These are phyloP conservation scores for Fusarium mangiferae DNA, from an alignment of 2,329 filamentous ascomycete species.

Conservation along the genomic window DNA sequence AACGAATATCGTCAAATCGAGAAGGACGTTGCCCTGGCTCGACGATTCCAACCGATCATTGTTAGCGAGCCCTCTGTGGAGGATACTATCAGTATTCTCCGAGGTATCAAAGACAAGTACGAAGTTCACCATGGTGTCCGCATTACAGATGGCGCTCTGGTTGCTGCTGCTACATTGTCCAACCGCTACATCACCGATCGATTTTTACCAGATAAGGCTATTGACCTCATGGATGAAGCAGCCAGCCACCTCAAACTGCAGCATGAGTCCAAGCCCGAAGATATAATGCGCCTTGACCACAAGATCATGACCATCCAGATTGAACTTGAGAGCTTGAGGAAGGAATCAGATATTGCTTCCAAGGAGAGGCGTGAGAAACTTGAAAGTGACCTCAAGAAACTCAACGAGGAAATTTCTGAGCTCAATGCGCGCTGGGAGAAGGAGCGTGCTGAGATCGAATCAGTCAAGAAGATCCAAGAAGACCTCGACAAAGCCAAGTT, in stretches of 20 bases:
- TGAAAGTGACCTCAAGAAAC: conserved; percentile 77
- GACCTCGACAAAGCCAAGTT: conserved; percentile 87
- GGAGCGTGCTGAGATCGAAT: conserved; percentile 85
- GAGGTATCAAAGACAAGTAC: conserved; percentile 97
- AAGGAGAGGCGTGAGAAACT: conserved; percentile 88
- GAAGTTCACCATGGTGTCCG: conserved; percentile 97
- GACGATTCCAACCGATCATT: conserved; percentile 92
- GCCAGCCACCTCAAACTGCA: conserved; percentile 90
- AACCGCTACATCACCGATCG: conserved; percentile 98
- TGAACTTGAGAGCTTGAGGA: conserved; percentile 91
- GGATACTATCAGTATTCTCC: conserved; percentile 93
- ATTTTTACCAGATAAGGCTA: conserved; percentile 96
- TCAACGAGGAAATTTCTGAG: conserved; percentile 79
- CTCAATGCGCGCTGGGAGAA: conserved; percentile 90
- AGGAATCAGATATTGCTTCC: conserved; percentile 91
- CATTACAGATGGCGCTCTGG: conserved; percentile 91
- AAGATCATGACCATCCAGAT: conserved; percentile 98
- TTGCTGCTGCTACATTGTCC: conserved; percentile 90
- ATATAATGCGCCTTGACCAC: conserved; percentile 90
- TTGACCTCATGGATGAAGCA: conserved; percentile 95
- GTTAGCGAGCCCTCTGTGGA: conserved; percentile 92
- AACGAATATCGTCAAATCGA: conserved; percentile 94
- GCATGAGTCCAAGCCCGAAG: conserved; percentile 96
- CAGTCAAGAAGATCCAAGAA: conserved; percentile 86
- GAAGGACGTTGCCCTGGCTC: conserved; percentile 92